Evolutionary conservation across 1,284 basidiomycete genomes (phyloP).

Genomic region (Neolentinus lepideus): DNA sequence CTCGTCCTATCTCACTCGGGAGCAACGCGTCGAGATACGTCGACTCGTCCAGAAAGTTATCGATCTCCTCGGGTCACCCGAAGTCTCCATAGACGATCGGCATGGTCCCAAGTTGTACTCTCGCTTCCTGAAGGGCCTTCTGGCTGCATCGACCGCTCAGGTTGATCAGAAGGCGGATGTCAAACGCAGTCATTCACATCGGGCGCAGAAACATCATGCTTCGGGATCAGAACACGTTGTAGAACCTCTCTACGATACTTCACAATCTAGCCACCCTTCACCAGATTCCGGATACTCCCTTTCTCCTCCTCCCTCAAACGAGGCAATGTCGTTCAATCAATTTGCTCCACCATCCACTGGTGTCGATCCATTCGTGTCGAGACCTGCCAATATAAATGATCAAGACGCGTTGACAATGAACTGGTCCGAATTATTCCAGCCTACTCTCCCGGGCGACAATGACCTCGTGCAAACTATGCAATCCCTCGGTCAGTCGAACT

Average conservation of each 20-base stretch:
- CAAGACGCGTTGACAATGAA: conserved; percentile 14
- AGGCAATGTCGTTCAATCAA: conserved; percentile 39
- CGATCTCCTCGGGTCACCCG: conserved; percentile 54
- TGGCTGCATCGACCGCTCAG: conserved; percentile 47
- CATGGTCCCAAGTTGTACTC: conserved; percentile 73
- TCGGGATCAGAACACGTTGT: not conserved
- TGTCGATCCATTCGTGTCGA: conserved; percentile 4
- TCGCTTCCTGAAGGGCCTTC: conserved; percentile 61
- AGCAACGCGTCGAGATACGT: conserved; percentile 55
- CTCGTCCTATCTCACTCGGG: conserved; percentile 43
- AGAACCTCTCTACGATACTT: not conserved
- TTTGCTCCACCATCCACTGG: conserved; percentile 28
- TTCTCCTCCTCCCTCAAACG: conserved; percentile 28
- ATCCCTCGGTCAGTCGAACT: conserved; percentile 28
- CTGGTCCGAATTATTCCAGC: conserved; percentile 39
- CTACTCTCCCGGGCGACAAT: conserved; percentile 47
- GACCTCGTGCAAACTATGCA: conserved; percentile 58
- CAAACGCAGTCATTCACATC: not conserved
- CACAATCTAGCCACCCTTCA: conserved; percentile 6
- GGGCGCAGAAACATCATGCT: too few species aligned
- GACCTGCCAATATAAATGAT: not conserved
- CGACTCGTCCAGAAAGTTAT: conserved; percentile 55
- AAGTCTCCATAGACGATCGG: conserved; percentile 66
- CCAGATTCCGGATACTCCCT: conserved; percentile 9
- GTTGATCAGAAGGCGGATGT: conserved; percentile 21